Evolutionary conservation across 176 grass and related monocot species (phyloP).

Genomic region (Canna indica): DNA sequence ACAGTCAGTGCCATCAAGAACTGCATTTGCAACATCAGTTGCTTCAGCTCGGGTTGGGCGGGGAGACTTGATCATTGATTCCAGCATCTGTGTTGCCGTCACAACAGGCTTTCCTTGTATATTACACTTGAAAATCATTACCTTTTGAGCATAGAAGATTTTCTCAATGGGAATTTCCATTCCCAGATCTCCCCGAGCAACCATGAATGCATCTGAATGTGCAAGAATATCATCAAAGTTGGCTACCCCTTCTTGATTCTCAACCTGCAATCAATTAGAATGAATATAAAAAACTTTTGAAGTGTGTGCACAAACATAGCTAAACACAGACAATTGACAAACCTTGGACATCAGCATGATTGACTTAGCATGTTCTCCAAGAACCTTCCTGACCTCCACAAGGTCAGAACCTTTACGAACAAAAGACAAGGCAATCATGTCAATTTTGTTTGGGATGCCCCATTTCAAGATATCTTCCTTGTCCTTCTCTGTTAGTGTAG

Average conservation of each 20-base stretch:
- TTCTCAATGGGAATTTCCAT: constrained; percentile 96
- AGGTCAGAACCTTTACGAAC: constrained; percentile 81
- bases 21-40: constrained; percentile 80
- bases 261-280: constrained; percentile 32
- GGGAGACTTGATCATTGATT: constrained; percentile 92
- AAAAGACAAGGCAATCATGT: constrained; percentile 81
- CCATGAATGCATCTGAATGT: constrained; percentile 81
- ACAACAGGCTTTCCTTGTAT: constrained; percentile 74
- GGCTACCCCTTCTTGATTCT: constrained; percentile 83
- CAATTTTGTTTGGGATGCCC: constrained; percentile 78
- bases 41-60: constrained; percentile 73
- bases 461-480: constrained; percentile 71
- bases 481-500: constrained; percentile 81
- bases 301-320: neutral
- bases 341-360: constrained; percentile 89
- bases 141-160: constrained; percentile 81
- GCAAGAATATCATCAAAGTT: constrained; percentile 88
- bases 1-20: constrained; percentile 74
- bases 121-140: constrained; percentile 92
- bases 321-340: constrained; percentile 18
- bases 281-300: neutral
- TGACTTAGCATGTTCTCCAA: constrained; percentile 56
- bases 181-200: constrained; percentile 69
- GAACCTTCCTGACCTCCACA: constrained; percentile 51
- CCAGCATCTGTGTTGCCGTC: constrained; percentile 87